Conservation (phyloP, 352 stramenopile species). For the Achlya hypogyna region DNA sequence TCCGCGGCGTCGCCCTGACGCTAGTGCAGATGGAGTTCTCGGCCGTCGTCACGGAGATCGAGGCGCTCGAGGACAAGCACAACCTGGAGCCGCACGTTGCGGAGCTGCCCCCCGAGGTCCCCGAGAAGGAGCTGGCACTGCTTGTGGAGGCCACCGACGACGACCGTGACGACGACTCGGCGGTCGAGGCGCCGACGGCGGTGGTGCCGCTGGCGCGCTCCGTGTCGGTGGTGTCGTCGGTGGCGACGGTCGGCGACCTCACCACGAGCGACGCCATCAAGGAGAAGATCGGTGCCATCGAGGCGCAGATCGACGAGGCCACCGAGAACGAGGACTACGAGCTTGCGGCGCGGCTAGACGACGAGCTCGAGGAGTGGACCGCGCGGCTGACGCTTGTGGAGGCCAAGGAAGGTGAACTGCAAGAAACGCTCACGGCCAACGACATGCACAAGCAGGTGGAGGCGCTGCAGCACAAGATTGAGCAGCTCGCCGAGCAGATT, state of each 20-base stretch:
- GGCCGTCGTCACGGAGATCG: slow-evolving; percentile 46
- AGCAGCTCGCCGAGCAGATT: slow-evolving; percentile 46
- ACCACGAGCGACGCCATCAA: slow-evolving; percentile 43
- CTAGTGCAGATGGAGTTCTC: slow-evolving; percentile 73
- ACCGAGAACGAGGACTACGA: slow-evolving; percentile 80
- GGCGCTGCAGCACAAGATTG: slow-evolving; percentile 28
- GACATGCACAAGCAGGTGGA: slow-evolving; percentile 17
- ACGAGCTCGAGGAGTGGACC: slow-evolving; percentile 58
- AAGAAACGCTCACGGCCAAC: slow-evolving; percentile 1
- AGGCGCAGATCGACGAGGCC: slow-evolving; percentile 57
- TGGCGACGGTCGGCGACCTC: slow-evolving; percentile 9
- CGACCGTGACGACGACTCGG: slow-evolving; percentile 17
- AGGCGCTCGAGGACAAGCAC: slow-evolving; percentile 65
- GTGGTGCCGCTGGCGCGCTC: slow-evolving; percentile 4
- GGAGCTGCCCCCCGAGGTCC: slow-evolving; percentile 42
- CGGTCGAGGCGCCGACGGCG: not conserved
- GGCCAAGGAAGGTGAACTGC: not conserved
- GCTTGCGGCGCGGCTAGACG: slow-evolving; percentile 58
- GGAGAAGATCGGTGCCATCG: slow-evolving; percentile 47
- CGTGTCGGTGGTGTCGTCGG: slow-evolving; percentile 14
- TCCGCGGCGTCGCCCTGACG: slow-evolving; percentile 52
- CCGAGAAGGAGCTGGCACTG: slow-evolving; percentile 37
- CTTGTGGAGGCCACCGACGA: slow-evolving; percentile 43
- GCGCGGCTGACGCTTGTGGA: not conserved
- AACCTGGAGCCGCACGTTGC: slow-evolving; percentile 28